Conservation (phyloP, 305 asterid species). For the Solanum aculeatissimum region DNA sequence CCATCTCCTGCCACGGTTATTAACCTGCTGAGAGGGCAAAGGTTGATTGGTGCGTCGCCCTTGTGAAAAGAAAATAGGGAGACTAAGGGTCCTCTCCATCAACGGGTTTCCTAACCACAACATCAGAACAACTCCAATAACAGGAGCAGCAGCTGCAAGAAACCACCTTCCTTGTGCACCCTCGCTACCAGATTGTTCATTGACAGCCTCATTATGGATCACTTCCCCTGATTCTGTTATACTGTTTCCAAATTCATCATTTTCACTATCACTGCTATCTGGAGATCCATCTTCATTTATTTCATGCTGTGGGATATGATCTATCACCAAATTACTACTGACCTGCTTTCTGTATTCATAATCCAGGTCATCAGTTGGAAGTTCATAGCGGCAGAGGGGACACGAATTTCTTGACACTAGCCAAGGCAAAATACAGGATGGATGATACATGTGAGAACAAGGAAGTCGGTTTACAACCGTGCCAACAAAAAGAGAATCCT, state of each 20-base stretch:
- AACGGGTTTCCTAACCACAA: conserved; percentile 51
- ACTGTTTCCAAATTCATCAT: conserved; percentile 17
- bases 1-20: conserved; percentile 43
- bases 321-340: conserved; percentile 7
- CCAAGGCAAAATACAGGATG: conserved; percentile 84
- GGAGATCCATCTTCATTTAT: conserved; percentile 23
- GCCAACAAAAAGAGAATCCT: conserved; percentile 54
- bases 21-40: conserved; percentile 22
- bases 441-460: conserved; percentile 75
- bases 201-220: conserved; percentile 6
- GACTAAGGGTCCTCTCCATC: conserved; percentile 16
- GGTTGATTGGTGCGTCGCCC: conserved; percentile 3
- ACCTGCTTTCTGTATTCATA: conserved; percentile 47
- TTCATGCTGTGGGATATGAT: conserved; percentile 14
- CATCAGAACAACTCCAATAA: conserved; percentile 58
- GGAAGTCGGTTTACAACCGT: conserved; percentile 65
- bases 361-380: conserved; percentile 81
- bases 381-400: conserved; percentile 91
- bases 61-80: background rate
- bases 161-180: conserved; percentile 43
- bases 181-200: conserved; percentile 9
- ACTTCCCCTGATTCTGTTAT: conserved; percentile 12
- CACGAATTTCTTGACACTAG: conserved; percentile 67
- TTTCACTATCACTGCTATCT: conserved; percentile 15
- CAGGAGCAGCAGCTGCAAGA: conserved; percentile 53